phyloP scores from a whole-genome alignment of 371 early-diverging fungal genomes.

The Apophysomyces variabilis region DNA sequence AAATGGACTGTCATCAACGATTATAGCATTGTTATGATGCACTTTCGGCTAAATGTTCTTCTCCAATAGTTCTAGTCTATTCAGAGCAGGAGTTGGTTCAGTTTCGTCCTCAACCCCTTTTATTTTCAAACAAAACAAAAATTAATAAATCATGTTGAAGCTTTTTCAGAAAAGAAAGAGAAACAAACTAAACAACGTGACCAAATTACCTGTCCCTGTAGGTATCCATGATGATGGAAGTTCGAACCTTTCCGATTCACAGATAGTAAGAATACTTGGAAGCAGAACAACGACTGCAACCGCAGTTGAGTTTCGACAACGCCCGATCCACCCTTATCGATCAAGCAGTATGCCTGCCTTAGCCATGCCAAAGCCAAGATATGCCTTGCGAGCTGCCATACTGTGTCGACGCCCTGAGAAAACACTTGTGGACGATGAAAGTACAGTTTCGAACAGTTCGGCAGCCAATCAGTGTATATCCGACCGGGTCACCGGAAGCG shows the following conservation, averaged over 20 bases:
- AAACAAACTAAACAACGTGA: background rate
- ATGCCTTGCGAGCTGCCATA: constrained; percentile 19
- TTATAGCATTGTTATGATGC: constrained; percentile 1
- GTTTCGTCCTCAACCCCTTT: background rate
- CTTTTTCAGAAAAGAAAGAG: background rate
- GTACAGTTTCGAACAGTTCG: background rate
- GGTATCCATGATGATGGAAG: background rate
- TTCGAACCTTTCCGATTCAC: background rate
- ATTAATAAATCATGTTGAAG: background rate
- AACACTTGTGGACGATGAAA: constrained; percentile 13
- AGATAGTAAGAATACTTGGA: background rate
- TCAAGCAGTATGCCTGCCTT: constrained; percentile 13
- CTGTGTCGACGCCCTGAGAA: constrained; percentile 18
- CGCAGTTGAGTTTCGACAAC: constrained; percentile 3
- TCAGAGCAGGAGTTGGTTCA: background rate
- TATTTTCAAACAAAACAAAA: background rate
- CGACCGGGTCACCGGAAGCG: constrained; percentile 12
- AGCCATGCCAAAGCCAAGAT: constrained; percentile 25
- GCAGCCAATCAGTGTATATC: constrained; percentile 5
- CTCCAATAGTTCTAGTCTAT: background rate
- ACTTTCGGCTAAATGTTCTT: background rate
- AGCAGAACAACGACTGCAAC: background rate
- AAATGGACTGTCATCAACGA: no score
- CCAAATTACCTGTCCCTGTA: background rate
- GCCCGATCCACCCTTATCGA: background rate